Conservation (phyloP, 805 yeast genomes). For the Starmerella kuoi region DNA sequence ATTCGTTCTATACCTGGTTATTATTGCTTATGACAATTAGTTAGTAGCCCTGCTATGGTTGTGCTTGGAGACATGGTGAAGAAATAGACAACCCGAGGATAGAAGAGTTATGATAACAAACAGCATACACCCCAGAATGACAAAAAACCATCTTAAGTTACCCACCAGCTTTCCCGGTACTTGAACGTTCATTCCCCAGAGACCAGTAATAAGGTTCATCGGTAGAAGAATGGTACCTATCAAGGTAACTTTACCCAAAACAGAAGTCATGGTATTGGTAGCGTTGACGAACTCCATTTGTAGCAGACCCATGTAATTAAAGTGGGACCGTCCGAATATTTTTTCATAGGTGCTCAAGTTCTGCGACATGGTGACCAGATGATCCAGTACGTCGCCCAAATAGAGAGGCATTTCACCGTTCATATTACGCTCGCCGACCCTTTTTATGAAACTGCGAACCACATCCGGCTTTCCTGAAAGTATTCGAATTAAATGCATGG, state of each 20-base stretch:
- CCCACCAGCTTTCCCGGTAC: constrained; percentile 57
- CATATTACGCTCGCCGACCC: constrained; percentile 64
- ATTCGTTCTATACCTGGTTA: no score
- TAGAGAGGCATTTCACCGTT: constrained; percentile 83
- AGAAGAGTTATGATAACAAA: no score
- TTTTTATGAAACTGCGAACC: constrained; percentile 84
- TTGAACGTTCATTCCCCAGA: constrained; percentile 92
- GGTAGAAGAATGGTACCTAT: constrained; percentile 86
- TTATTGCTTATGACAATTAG: no score
- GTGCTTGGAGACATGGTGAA: no score
- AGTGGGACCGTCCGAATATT: constrained; percentile 80
- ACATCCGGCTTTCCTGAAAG: constrained; percentile 92
- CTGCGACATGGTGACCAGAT: constrained; percentile 92
- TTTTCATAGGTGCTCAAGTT: constrained; percentile 80
- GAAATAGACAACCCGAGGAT: no score
- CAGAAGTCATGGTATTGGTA: constrained; percentile 69
- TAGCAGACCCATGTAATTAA: constrained; percentile 83
- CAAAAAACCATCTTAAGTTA: constrained; percentile 52
- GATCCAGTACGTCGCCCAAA: constrained; percentile 93
- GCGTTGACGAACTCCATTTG: constrained; percentile 85
- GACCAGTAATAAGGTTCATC: constrained; percentile 75
- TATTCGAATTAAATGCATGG: constrained; percentile 81
- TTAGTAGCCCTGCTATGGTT: no score
- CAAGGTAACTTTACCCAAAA: constrained; percentile 78
- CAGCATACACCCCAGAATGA: constrained; percentile 45